A percentile compares a stretch with the other conserved stretches of the same genome.
phyloP scores from a whole-genome alignment of 495 filamentous ascomycete species.

The Viridothelium virens region DNA sequence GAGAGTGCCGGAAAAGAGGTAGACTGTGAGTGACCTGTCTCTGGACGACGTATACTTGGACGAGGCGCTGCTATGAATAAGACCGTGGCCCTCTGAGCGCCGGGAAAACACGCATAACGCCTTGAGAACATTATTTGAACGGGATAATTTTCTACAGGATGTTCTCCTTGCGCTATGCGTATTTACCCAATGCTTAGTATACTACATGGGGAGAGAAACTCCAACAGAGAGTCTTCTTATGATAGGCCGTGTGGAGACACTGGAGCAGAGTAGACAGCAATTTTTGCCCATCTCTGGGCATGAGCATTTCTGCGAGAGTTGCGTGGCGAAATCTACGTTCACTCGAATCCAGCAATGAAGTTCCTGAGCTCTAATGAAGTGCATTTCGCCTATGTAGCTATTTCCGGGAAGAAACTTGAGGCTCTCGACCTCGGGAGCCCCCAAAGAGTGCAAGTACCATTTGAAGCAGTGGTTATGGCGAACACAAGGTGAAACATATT shows the following conservation, averaged over 20 bases:
- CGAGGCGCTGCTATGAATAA: neutral
- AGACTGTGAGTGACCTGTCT: neutral
- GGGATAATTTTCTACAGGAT: neutral
- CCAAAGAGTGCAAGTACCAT: no score
- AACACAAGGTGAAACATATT: no score
- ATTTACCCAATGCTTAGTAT: neutral
- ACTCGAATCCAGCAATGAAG: neutral
- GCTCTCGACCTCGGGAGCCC: neutral
- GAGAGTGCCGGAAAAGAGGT: neutral
- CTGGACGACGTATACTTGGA: conserved; percentile 1
- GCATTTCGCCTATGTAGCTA: neutral
- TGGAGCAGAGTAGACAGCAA: neutral
- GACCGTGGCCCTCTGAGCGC: neutral
- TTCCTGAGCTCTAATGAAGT: neutral
- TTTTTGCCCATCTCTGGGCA: neutral
- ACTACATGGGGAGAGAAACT: neutral
- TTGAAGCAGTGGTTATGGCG: no score
- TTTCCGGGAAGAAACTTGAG: neutral
- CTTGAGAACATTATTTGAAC: neutral
- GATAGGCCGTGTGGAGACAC: neutral
- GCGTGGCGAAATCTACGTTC: neutral
- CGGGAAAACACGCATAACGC: neutral
- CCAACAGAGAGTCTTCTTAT: neutral
- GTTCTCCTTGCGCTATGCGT: neutral
- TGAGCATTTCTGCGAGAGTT: neutral